phyloP scores from a whole-genome alignment of 1,284 basidiomycete genomes.

The Volvariella volvacea region DNA sequence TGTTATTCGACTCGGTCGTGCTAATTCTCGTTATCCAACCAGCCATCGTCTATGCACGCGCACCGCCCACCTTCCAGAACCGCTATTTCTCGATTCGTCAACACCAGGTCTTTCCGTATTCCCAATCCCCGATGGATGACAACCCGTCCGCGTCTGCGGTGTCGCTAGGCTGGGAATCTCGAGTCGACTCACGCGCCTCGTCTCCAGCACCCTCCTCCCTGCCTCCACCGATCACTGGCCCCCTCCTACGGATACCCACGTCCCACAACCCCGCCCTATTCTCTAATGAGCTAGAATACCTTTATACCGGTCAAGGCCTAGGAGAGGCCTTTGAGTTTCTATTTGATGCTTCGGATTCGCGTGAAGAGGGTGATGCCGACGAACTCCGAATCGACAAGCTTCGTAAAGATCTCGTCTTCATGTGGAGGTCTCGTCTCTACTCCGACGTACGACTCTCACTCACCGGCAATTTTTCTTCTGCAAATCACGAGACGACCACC shows the following conservation, averaged over 20 bases:
- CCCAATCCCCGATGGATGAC: slow-evolving; percentile 41
- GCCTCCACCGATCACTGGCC: slow-evolving; percentile 22
- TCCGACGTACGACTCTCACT: slow-evolving; percentile 83
- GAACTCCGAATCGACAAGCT: slow-evolving; percentile 81
- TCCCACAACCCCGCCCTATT: slow-evolving; percentile 73
- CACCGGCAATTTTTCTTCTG: slow-evolving; percentile 52
- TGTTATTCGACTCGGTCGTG: neutral
- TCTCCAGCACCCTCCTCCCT: slow-evolving; percentile 39
- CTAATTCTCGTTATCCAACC: slow-evolving; percentile 7
- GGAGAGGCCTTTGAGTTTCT: slow-evolving; percentile 88
- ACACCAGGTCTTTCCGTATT: slow-evolving; percentile 44
- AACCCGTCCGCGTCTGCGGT: slow-evolving; percentile 55
- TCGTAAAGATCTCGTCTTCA: slow-evolving; percentile 86
- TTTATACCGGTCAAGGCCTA: slow-evolving; percentile 84
- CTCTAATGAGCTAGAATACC: slow-evolving; percentile 82
- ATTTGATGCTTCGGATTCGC: slow-evolving; percentile 62
- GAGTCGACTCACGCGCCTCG: slow-evolving; percentile 43
- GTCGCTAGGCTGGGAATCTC: slow-evolving; percentile 43
- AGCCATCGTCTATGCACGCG: slow-evolving; percentile 93
- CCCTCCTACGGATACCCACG: slow-evolving; percentile 48
- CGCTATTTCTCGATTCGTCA: slow-evolving; percentile 76
- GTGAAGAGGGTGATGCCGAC: slow-evolving; percentile 47
- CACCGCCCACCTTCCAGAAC: slow-evolving; percentile 80
- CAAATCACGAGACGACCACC: slow-evolving; percentile 61
- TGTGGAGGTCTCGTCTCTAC: slow-evolving; percentile 92